Conservation (phyloP, 2,329 filamentous ascomycete species). For the Balansia obtecta region DNA sequence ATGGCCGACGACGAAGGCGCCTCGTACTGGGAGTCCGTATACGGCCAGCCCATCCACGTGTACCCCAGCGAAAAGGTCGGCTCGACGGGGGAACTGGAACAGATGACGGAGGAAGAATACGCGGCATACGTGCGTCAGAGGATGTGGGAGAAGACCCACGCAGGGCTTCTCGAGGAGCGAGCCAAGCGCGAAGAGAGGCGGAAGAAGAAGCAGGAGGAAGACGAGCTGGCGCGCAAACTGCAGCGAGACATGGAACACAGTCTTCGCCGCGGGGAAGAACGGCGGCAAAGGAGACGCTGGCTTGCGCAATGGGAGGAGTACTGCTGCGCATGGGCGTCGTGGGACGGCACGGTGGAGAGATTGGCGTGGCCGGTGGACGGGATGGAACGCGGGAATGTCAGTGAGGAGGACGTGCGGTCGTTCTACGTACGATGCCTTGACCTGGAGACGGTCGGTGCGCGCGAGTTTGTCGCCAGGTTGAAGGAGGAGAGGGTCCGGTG, state of each 20-base stretch:
- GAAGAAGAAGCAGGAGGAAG: constrained; percentile 37
- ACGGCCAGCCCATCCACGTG: constrained; percentile 83
- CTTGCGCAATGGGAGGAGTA: constrained; percentile 54
- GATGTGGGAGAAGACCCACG: constrained; percentile 95
- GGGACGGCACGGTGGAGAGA: constrained; percentile 29
- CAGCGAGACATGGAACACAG: constrained; percentile 57
- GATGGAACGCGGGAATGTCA: constrained; percentile 41
- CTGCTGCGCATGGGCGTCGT: constrained; percentile 44
- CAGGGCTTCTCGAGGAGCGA: constrained; percentile 68
- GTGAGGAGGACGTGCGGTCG: constrained; percentile 46
- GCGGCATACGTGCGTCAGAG: constrained; percentile 68
- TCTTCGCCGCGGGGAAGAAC: constrained; percentile 52
- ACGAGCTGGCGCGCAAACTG: constrained; percentile 37
- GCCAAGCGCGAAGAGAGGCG: constrained; percentile 44
- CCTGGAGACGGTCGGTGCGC: constrained; percentile 30
- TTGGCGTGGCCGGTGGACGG: constrained; percentile 64
- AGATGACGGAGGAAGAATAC: constrained; percentile 90
- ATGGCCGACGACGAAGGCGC: constrained; percentile 95
- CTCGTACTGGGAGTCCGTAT: constrained; percentile 90
- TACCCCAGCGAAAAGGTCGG: constrained; percentile 44
- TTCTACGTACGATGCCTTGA: constrained; percentile 50
- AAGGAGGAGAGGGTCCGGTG: constrained; percentile 83
- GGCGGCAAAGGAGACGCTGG: constrained; percentile 43
- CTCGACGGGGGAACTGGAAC: constrained; percentile 50
- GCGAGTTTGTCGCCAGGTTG: constrained; percentile 37